A percentile compares a stretch with the other conserved stretches of the same genome.
Evolutionary conservation across 1,284 basidiomycete species (phyloP).

Genomic region (Microbotryum saponariae): DNA sequence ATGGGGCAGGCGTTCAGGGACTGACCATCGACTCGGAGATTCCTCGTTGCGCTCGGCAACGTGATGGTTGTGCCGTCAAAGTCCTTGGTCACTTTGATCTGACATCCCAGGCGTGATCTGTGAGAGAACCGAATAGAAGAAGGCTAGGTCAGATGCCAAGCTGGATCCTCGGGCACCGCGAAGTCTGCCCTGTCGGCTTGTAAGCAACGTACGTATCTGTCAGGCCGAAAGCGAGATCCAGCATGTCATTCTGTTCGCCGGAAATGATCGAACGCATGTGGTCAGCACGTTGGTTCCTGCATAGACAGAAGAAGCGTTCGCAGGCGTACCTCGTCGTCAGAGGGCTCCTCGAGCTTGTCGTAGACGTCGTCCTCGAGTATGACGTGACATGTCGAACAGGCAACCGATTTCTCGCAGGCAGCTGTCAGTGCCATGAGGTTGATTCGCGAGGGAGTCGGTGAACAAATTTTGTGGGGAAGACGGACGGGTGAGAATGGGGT

Average conservation of each 20-base stretch:
- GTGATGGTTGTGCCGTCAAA: slow-evolving; percentile 80
- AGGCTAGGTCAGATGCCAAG: neutral
- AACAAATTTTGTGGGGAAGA: neutral
- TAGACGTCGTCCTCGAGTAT: slow-evolving; percentile 77
- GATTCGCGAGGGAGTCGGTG: too few relatives aligned
- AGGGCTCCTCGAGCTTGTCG: slow-evolving; percentile 78
- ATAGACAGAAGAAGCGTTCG: slow-evolving; percentile 4
- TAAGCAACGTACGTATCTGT: slow-evolving; percentile 71
- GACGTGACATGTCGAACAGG: slow-evolving; percentile 96
- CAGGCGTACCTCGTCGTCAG: slow-evolving; percentile 74
- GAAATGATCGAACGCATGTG: neutral
- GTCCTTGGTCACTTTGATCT: slow-evolving; percentile 73
- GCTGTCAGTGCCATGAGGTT: slow-evolving; percentile 42
- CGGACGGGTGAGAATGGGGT: neutral
- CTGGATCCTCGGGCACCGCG: neutral
- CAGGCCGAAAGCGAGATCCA: slow-evolving; percentile 94
- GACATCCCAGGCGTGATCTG: slow-evolving; percentile 57
- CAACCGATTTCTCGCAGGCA: slow-evolving; percentile 85
- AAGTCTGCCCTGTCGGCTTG: neutral
- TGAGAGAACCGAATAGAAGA: neutral
- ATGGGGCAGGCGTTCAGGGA: neutral
- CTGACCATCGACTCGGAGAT: slow-evolving; percentile 91
- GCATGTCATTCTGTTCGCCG: slow-evolving; percentile 61
- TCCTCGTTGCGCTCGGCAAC: slow-evolving; percentile 84
- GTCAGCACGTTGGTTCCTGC: neutral